These are phyloP conservation scores for Zygotorulaspora chibaensis DNA, from an alignment of 805 yeast genomes.

Conservation along the genomic window DNA sequence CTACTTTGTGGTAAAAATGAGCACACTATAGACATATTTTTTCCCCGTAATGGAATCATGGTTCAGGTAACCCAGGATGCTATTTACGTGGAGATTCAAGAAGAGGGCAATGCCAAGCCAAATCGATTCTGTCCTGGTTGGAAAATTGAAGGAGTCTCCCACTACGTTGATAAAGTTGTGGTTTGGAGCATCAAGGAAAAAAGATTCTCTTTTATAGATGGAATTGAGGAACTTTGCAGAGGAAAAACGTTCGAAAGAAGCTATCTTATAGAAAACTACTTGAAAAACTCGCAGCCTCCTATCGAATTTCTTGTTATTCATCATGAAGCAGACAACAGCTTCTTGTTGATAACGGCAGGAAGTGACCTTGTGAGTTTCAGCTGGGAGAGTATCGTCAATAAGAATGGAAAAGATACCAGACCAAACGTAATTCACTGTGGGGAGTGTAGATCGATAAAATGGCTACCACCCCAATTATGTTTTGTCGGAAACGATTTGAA, in stretches of 20 bases:
- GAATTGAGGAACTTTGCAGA: conserved; percentile 4
- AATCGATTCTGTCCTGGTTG: conserved; percentile 8
- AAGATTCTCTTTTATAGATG: conserved; percentile 8
- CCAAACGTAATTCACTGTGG: background rate
- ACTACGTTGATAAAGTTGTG: conserved; percentile 8
- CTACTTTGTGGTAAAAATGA: conserved; percentile 10
- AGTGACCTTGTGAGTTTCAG: conserved; percentile 1
- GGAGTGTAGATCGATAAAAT: conserved; percentile 1
- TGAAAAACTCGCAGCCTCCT: background rate
- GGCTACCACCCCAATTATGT: conserved; percentile 3
- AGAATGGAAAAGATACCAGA: background rate
- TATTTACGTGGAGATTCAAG: conserved; percentile 10
- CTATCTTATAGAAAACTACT: conserved; percentile 1
- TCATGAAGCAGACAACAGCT: background rate
- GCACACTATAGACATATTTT: conserved; percentile 9
- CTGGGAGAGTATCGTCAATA: background rate
- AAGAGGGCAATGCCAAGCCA: background rate
- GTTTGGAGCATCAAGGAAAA: conserved; percentile 18
- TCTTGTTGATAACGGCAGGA: background rate
- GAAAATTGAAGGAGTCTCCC: conserved; percentile 14
- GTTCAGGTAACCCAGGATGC: conserved; percentile 17
- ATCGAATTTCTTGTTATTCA: background rate
- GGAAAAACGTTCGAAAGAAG: background rate
- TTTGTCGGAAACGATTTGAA: conserved; percentile 1
- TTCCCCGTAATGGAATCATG: conserved; percentile 10